A percentile compares a stretch with the other conserved stretches of the same genome.
Evolutionary conservation across 805 yeast genomes (phyloP).

Genomic region (Soucietia sequanensis): DNA sequence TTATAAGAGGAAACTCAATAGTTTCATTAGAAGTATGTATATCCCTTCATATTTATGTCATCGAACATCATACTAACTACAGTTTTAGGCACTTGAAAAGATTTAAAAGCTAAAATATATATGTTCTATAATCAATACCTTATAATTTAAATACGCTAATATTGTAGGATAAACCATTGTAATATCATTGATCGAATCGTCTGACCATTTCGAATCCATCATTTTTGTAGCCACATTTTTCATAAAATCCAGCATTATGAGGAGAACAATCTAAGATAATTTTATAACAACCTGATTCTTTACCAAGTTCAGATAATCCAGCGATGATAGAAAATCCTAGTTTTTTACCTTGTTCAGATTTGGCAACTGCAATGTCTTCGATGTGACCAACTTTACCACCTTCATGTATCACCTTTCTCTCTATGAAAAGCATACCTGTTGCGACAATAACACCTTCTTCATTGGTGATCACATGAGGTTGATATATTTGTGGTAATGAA

Average conservation of each 20-base stretch:
- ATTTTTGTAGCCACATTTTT: slow-evolving; percentile 74
- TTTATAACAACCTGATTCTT: slow-evolving; percentile 72
- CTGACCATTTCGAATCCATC: slow-evolving; percentile 71
- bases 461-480: slow-evolving; percentile 66
- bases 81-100: slow-evolving; percentile 40
- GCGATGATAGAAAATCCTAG: slow-evolving; percentile 70
- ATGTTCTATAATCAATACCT: neutral
- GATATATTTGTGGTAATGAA: slow-evolving; percentile 50
- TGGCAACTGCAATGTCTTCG: slow-evolving; percentile 86
- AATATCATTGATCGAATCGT: slow-evolving; percentile 32
- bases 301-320: slow-evolving; percentile 58
- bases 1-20: slow-evolving; percentile 76
- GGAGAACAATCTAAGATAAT: slow-evolving; percentile 85
- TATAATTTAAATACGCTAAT: neutral
- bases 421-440: slow-evolving; percentile 78
- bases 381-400: slow-evolving; percentile 90
- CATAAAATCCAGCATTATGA: slow-evolving; percentile 80
- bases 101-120: slow-evolving; percentile 13
- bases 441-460: slow-evolving; percentile 61
- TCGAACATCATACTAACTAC: slow-evolving; percentile 26
- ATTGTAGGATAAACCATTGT: neutral
- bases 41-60: no score
- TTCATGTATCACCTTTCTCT: slow-evolving; percentile 77
- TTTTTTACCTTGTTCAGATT: slow-evolving; percentile 76
- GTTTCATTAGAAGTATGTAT: slow-evolving; percentile 63